These are phyloP conservation scores for Nicotiana tabacum DNA, from an alignment of 257 asterid species.

Conservation along the genomic window DNA sequence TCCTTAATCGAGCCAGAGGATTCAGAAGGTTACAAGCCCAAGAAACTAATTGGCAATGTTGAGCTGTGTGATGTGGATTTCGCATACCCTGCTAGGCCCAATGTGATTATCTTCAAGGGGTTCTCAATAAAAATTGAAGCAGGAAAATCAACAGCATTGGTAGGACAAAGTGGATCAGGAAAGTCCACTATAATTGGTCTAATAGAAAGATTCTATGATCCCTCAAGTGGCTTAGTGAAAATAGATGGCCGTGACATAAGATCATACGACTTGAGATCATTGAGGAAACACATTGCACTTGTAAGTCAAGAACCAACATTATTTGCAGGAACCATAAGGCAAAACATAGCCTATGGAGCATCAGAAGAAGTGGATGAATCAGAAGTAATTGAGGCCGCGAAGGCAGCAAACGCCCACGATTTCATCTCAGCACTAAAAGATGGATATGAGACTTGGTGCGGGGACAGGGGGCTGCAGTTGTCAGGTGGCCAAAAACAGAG, in stretches of 20 bases:
- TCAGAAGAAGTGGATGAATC: conserved; percentile 36
- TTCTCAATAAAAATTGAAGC: conserved; percentile 65
- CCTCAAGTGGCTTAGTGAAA: conserved; percentile 47
- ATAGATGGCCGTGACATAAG: conserved; percentile 67
- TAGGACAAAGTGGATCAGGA: conserved; percentile 91
- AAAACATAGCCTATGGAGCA: conserved; percentile 65
- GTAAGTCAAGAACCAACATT: conserved; percentile 86
- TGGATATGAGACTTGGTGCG: conserved; percentile 76
- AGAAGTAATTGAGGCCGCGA: conserved; percentile 65
- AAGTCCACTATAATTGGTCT: conserved; percentile 73
- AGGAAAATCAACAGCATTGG: conserved; percentile 76
- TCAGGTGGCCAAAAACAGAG: conserved; percentile 95
- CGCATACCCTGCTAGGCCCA: conserved; percentile 67
- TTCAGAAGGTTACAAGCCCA: conserved; percentile 46
- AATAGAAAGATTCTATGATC: conserved; percentile 77
- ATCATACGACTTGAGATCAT: conserved; percentile 48
- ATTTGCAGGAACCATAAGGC: conserved; percentile 61
- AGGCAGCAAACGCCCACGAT: conserved; percentile 83
- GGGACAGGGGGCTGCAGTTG: conserved; percentile 76
- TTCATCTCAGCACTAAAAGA: conserved; percentile 59
- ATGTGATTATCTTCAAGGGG: conserved; percentile 46
- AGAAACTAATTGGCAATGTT: conserved; percentile 43
- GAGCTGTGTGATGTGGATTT: conserved; percentile 60
- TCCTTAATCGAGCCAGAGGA: conserved; percentile 75
- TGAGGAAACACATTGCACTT: conserved; percentile 67